phyloP scores from a whole-genome alignment of 2,329 filamentous ascomycete species.

The Trichophyton mentagrophytes region DNA sequence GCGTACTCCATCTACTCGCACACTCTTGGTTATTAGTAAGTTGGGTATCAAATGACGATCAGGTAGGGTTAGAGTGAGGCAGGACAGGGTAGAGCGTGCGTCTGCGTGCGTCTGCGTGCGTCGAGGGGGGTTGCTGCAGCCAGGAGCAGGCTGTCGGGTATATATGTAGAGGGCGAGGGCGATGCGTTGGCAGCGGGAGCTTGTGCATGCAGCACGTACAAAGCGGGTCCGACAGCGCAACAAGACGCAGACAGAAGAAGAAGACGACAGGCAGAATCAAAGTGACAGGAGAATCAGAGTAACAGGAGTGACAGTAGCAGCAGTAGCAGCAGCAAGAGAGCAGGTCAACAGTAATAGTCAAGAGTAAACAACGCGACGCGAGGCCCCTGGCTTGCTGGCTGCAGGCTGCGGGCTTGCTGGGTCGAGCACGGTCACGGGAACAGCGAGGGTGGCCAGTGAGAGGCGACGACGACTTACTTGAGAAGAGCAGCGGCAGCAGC shows the following conservation, averaged over 20 bases:
- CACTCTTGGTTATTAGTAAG: neutral
- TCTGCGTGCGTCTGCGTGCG: too few relatives aligned
- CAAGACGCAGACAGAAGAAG: neutral
- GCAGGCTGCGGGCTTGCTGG: constrained; percentile 1
- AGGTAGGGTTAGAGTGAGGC: neutral
- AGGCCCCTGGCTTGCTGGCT: neutral
- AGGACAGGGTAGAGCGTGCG: too few relatives aligned
- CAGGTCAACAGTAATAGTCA: neutral
- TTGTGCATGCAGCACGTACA: neutral
- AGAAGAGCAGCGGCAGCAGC: too few relatives aligned
- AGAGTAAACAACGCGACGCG: neutral
- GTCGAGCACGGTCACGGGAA: constrained; percentile 9
- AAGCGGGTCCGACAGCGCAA: neutral
- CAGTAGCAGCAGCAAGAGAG: neutral
- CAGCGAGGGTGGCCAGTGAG: neutral
- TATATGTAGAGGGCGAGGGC: too few relatives aligned
- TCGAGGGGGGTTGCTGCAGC: too few relatives aligned
- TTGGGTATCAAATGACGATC: neutral
- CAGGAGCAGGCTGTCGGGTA: too few relatives aligned
- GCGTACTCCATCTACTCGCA: neutral
- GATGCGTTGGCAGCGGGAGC: constrained; percentile 12
- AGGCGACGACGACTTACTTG: too few relatives aligned
- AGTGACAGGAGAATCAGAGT: neutral
- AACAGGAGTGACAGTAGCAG: neutral
- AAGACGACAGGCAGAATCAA: neutral